Base-by-base conservation (phyloP, 208 protist genomes). In the Novymonas esmeraldas region DNA sequence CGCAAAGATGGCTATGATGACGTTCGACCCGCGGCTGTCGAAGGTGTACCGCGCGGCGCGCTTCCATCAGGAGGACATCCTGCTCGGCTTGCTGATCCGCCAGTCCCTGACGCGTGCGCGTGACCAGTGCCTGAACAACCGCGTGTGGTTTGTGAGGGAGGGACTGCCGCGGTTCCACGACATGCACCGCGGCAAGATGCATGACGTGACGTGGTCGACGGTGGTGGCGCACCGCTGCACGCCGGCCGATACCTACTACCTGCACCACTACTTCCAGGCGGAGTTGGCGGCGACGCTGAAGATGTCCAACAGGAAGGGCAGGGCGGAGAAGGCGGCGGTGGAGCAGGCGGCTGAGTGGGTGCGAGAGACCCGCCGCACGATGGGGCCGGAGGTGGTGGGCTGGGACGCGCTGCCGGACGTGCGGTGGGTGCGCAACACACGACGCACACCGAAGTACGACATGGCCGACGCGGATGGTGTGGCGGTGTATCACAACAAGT, bases 191-290 rank as follows among this genome's bases (percentile, higher is more conserved):
- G 69, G 69, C n/a, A 28, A 44, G 24, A 41, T 29, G n/a, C 56
- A 61, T n/a, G 14, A n/a, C 22, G 42, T 73, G 2, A 73, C 67
- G 39, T 65, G 57, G 67, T 42, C 57, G 26, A 64, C 67, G 10
- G 50, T 60, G 3, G 69, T 57, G 31, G 69, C 50, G 24, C 69
- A 74, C 60, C 69, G 60, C 45, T 66, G 59, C 34, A 13, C 28
- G 7, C 54, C 69, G 6, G 22, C 51, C 0, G 69, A 74, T 24
- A 22, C 39, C 3, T 51, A 44, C 9, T 66, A 41, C 26, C 33
- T 66, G 6, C 60, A 68, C 44, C 46, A 49, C 39, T 74, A 55
- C 34, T 74, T 74, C 34, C 41, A n/a, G 0, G 34, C 36, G 9
- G 52, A 58, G 33, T 6, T 42, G 10, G 52, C 29, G 1, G 50